These are phyloP conservation scores for Phaeotremella skinneri DNA, from an alignment of 768 basidiomycete species.

Conservation along the genomic window DNA sequence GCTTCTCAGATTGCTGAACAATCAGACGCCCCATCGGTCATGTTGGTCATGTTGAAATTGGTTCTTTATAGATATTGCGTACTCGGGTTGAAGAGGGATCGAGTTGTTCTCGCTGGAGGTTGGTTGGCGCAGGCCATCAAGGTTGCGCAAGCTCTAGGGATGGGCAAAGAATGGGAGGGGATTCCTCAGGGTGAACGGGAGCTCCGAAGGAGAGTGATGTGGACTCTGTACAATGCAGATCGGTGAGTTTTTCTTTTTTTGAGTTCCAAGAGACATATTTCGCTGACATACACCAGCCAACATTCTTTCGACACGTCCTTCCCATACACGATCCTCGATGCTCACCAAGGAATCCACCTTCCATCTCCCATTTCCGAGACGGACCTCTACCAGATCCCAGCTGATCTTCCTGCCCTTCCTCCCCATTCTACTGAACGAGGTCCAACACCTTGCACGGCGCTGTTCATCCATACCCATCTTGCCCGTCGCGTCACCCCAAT, in stretches of 20 bases:
- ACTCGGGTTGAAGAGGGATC: slow-evolving; percentile 24
- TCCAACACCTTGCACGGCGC: slow-evolving; percentile 34
- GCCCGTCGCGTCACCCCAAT: slow-evolving; percentile 36
- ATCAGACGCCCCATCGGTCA: slow-evolving; percentile 34
- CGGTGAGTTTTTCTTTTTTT: slow-evolving; percentile 23
- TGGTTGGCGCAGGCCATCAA: slow-evolving; percentile 39
- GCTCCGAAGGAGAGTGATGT: slow-evolving; percentile 39
- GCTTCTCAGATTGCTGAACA: slow-evolving; percentile 36
- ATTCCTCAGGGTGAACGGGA: slow-evolving; percentile 42
- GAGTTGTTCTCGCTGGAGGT: slow-evolving; percentile 26
- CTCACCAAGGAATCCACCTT: slow-evolving; percentile 35
- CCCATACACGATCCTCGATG: slow-evolving; percentile 44
- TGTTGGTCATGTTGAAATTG: slow-evolving; percentile 45
- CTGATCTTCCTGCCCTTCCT: slow-evolving; percentile 25
- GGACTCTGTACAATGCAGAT: slow-evolving; percentile 42
- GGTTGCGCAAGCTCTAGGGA: slow-evolving; percentile 36
- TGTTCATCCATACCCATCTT: slow-evolving; percentile 42
- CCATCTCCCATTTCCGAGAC: slow-evolving; percentile 38
- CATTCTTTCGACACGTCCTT: slow-evolving; percentile 22
- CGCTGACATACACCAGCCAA: slow-evolving; percentile 6
- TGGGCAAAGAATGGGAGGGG: slow-evolving; percentile 43
- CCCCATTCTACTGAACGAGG: slow-evolving; percentile 29
- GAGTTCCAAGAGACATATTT: not conserved
- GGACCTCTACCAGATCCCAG: slow-evolving; percentile 32
- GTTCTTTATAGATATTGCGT: slow-evolving; percentile 29